These are phyloP conservation scores for Trichoderma breve DNA, from an alignment of 2,329 filamentous ascomycete species.

Conservation along the genomic window DNA sequence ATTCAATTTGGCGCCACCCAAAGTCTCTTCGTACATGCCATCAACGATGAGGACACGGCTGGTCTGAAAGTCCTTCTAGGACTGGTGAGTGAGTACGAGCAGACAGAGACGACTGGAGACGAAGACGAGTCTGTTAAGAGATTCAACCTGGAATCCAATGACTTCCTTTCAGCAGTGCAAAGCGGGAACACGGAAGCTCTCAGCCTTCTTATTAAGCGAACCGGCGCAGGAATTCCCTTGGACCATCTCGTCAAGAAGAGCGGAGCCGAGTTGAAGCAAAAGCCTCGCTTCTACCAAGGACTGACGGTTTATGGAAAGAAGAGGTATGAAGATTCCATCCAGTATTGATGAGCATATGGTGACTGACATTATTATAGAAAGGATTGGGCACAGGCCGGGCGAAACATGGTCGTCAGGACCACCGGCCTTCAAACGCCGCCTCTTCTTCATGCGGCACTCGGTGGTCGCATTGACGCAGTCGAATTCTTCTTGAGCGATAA, in stretches of 20 bases:
- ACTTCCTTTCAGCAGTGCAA: slow-evolving; percentile 46
- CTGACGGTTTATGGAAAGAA: slow-evolving; percentile 74
- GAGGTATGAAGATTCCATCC: slow-evolving; percentile 34
- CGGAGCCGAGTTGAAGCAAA: slow-evolving; percentile 61
- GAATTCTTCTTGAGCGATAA: slow-evolving; percentile 77
- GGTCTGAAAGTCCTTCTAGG: slow-evolving; percentile 59
- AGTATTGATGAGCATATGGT: not conserved
- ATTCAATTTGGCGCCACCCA: not conserved
- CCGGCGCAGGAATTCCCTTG: slow-evolving; percentile 68
- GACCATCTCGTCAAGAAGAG: slow-evolving; percentile 64
- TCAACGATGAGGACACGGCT: slow-evolving; percentile 51
- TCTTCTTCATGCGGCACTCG: slow-evolving; percentile 56
- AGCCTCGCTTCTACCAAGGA: slow-evolving; percentile 73
- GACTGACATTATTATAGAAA: slow-evolving; percentile 33
- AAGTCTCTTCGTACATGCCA: slow-evolving; percentile 44
- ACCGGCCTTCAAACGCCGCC: slow-evolving; percentile 52
- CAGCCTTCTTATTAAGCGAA: slow-evolving; percentile 61
- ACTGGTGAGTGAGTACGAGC: slow-evolving; percentile 46
- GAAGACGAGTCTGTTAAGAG: slow-evolving; percentile 33
- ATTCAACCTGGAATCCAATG: slow-evolving; percentile 40
- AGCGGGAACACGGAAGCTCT: slow-evolving; percentile 56
- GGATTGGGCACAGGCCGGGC: slow-evolving; percentile 70
- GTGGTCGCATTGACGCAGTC: slow-evolving; percentile 62
- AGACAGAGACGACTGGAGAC: slow-evolving; percentile 36
- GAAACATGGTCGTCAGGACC: slow-evolving; percentile 41